Base-by-base conservation (phyloP, 768 basidiomycete species). In the Lactarius psammicola region DNA sequence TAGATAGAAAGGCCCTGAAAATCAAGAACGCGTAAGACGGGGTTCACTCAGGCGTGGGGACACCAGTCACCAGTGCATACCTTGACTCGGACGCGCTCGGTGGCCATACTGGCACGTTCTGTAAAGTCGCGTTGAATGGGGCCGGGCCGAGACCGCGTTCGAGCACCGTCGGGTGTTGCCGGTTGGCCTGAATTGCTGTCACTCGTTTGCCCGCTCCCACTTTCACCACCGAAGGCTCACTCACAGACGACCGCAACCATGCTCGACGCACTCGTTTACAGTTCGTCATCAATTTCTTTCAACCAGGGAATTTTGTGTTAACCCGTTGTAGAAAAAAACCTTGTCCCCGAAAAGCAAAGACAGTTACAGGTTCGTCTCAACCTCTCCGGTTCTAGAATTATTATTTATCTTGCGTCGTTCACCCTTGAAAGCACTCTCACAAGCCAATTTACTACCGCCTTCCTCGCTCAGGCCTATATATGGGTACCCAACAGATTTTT, bases 1-100 rank as follows among this genome's bases (percentile, higher is more conserved):
- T 86, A 87, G 59, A 98, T 92, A 69, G 85, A 90, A 49, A 95
- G 79, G 40, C 94, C 95, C 94, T 96, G 71, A 4, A 42, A 38
- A 34, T 71, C 59, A 60, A 42, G 26, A 30, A 38, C 30, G 20
- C 33, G 44, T 65, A 57, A 49, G 49, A 23, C 34, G 58, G 67
- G 60, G 64, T 69, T 56, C 62, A 56, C 26, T n/a, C 64, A 63
- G 49, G 44, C 13, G 42, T 36, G 53, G 44, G 44, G 44, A 46
- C 4, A 23, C 1, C 46, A 44, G 42, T 44, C 46, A 26, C n/a
- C 46, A 34, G 66, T 54, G 82, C 89, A 66, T 80, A 91, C 90
- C 78, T 87, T 84, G 72, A 90, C 87, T 71, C 90, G 89, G 72
- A 91, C 85, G 75, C 90, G 88, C 72, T 91, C 90, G 77, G 78